A percentile compares a stretch with the other conserved stretches of the same genome.
phyloP scores from a whole-genome alignment of 768 basidiomycete genomes.

The Phanerodontia chrysosporium region DNA sequence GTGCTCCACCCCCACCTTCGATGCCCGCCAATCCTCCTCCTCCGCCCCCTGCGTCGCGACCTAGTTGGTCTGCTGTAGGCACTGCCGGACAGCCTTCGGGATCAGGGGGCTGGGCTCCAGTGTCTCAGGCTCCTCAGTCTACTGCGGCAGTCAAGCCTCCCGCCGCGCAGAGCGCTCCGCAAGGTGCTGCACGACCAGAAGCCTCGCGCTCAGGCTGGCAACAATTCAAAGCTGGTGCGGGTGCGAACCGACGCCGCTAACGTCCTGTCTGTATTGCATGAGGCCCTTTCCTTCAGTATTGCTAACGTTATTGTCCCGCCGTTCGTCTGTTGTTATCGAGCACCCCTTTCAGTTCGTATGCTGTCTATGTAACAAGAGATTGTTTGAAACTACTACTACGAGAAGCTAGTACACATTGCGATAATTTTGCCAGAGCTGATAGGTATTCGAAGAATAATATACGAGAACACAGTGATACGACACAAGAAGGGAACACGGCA shows the following conservation, averaged over 20 bases:
- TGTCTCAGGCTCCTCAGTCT: neutral
- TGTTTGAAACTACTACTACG: constrained; percentile 1
- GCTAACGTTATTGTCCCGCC: neutral
- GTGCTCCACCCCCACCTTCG: neutral
- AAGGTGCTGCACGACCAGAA: constrained; percentile 14
- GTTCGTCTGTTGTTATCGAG: neutral
- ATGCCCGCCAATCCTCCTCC: neutral
- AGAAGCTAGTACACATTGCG: constrained; percentile 10
- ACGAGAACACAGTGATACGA: neutral
- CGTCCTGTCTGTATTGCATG: neutral
- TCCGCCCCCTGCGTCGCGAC: neutral
- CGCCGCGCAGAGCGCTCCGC: neutral
- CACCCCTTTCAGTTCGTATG: neutral
- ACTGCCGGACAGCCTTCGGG: neutral
- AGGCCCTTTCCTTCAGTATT: neutral
- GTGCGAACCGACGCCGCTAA: neutral
- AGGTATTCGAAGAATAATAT: constrained; percentile 6
- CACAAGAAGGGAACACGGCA: neutral
- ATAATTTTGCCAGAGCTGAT: constrained; percentile 2
- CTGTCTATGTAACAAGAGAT: constrained; percentile 1
- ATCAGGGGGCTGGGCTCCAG: neutral
- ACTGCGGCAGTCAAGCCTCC: neutral
- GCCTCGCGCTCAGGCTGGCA: constrained; percentile 24
- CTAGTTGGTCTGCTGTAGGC: constrained; percentile 1
- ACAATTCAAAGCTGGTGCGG: constrained; percentile 23